phyloP scores from a whole-genome alignment of 441 rosid genomes.

The Capsella rubella region DNA sequence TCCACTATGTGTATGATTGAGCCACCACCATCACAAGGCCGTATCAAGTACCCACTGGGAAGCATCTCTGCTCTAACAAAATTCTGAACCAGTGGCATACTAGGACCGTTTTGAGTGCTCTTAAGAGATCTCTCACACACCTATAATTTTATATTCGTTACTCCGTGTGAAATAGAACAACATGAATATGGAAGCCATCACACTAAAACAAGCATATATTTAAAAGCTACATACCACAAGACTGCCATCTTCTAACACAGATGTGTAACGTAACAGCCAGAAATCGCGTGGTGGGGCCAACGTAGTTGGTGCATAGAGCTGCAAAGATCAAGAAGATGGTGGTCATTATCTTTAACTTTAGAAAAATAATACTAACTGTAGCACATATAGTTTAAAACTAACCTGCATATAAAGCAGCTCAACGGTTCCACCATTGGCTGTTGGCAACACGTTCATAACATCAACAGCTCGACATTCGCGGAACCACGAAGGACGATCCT shows the following conservation, averaged over 20 bases:
- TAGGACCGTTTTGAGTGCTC: slow-evolving; percentile 93
- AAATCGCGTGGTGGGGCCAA: slow-evolving; percentile 98
- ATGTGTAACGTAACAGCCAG: slow-evolving; percentile 95
- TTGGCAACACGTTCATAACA: slow-evolving; percentile 93
- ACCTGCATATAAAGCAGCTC: slow-evolving; percentile 99
- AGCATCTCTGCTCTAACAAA: slow-evolving; percentile 99
- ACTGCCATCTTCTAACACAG: slow-evolving; percentile 97
- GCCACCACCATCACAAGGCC: slow-evolving; percentile 99
- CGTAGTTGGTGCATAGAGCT: slow-evolving; percentile 98
- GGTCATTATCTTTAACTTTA: slow-evolving; percentile 1
- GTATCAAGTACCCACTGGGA: slow-evolving; percentile 90
- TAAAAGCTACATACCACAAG: slow-evolving; percentile 72
- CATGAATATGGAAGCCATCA: slow-evolving; percentile 7
- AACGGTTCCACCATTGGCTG: slow-evolving; percentile 98
- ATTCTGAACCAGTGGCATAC: slow-evolving; percentile 94
- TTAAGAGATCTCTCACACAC: slow-evolving; percentile 95
- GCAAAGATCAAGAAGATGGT: slow-evolving; percentile 27
- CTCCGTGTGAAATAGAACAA: slow-evolving; percentile 1
- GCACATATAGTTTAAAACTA: not conserved
- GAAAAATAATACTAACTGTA: not conserved
- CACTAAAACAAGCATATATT: not conserved
- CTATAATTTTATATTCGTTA: slow-evolving; percentile 43
- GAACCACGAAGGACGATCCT: slow-evolving; percentile 96
- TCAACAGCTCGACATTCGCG: slow-evolving; percentile 99
- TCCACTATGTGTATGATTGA: slow-evolving; percentile 94